Base-by-base conservation (phyloP, 352 stramenopile species). In the Saprolegnia parasitica region DNA sequence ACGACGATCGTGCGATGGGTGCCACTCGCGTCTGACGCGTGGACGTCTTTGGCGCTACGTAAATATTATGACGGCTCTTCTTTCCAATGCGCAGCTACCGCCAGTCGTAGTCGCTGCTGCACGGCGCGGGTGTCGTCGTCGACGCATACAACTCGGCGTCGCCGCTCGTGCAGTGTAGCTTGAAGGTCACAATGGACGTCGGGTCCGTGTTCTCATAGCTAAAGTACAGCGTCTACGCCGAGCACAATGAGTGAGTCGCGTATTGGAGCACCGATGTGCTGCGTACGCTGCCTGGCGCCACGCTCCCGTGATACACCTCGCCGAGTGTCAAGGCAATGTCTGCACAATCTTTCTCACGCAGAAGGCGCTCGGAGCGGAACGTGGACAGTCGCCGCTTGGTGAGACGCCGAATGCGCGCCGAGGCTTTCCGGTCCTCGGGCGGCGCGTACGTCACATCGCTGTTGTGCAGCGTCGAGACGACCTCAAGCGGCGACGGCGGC, bases 61-160 rank as follows among this genome's bases (percentile, higher is more conserved):
- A 18, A 4, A 24, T 9, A 60, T 35, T 6, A 35, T 35, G 29
- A 35, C 2, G 5, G 29, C 2, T 35, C 2, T n/a, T 55, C n/a
- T 62, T 62, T 49, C 10, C 39, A 15, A 63, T 91, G 89, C 32
- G 90, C 77, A 4, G 2, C 1, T 56, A 67, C 61, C 61, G 45
- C 63, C 63, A 70, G 26, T 70, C 63, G 54, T 52, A 70, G 37
- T 70, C 63, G 20, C 13, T 61, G 16, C 20, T 24, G 29, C 63
- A 62, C 20, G 63, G 63, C 29, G 63, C 63, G 18, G 46, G 21
- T 4, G 63, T 70, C 26, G 37, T 49, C n/a, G 46, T 42, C 9
- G 63, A 60, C 11, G 55, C 63, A 47, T 54, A 70, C 16, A 70
- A 20, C 45, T 70, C 63, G 21, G 47, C 54, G 9, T 58, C 37